A percentile compares a stretch with the other conserved stretches of the same genome.
Evolutionary conservation across 2,329 filamentous ascomycete species (phyloP).

Genomic region (Zymoseptoria pseudotritici): DNA sequence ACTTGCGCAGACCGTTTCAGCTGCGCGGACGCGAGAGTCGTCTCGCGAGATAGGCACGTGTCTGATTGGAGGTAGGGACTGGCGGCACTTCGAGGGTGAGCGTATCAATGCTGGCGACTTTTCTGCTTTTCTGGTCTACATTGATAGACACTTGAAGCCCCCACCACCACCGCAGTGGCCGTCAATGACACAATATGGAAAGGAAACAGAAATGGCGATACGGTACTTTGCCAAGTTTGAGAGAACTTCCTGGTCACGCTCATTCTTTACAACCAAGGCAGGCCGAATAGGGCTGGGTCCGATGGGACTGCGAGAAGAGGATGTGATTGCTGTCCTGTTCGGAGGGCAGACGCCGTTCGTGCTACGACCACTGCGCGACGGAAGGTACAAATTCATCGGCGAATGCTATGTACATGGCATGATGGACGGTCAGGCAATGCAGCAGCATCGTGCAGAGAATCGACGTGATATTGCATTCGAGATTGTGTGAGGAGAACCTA

Average conservation of each 20-base stretch:
- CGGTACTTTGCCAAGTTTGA: neutral
- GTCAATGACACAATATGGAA: neutral
- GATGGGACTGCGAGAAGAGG: neutral
- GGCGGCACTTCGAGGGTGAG: neutral
- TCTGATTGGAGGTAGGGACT: neutral
- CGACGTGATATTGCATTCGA: neutral
- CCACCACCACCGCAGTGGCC: neutral
- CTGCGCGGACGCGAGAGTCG: too few relatives aligned
- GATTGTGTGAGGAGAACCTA: neutral
- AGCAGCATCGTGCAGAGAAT: neutral
- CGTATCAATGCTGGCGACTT: neutral
- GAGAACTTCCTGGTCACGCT: neutral
- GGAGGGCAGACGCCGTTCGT: slow-evolving; percentile 2
- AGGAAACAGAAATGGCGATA: neutral
- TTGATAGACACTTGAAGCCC: neutral
- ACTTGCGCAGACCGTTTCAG: too few relatives aligned
- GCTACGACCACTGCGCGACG: neutral
- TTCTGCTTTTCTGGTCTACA: neutral
- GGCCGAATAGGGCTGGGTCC: slow-evolving; percentile 6
- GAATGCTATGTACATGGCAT: slow-evolving; percentile 6
- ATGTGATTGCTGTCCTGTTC: slow-evolving; percentile 1
- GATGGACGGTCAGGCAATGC: slow-evolving; percentile 7
- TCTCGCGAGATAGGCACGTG: too few relatives aligned
- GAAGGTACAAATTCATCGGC: slow-evolving; percentile 1
- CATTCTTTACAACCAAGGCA: slow-evolving; percentile 2